Evolutionary conservation across 2,329 filamentous ascomycete species (phyloP), one percentile per base, ranked within the genome.

Genomic region (Colletotrichum incanum): DNA sequence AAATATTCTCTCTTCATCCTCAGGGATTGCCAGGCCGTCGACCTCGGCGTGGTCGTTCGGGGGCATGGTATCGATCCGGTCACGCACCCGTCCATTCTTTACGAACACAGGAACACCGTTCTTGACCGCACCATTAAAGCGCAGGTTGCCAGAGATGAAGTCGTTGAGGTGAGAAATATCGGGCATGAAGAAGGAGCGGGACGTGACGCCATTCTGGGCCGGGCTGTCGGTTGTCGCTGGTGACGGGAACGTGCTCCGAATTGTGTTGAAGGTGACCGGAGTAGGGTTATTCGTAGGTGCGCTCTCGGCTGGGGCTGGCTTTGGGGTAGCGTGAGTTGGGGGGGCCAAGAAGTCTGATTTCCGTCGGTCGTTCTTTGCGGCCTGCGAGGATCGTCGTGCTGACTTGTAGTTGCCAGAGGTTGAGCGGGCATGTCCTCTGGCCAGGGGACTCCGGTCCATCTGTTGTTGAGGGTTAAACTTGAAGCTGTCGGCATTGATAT

Each of bases 1-100:
- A 73, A 90, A 89, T 39, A 90, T 89, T 74, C 86, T 85, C 77
- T 89, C 85, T 75, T 90, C 88, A 54, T 89, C 88, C 67, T 86
- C 82, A 3, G 87, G 85, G 11, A 90, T 80, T 59, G 84, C 82
- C 26, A 90, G 77, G 9, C 82, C 85, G 66, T 88, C 86, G n/a
- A 90, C 82, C 37, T 86, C 82, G 49, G 82, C 86, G 71, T 90
- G 86, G 18, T 82, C 76, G 41, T 80, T 79, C 2, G 80, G 77
- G 9, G 82, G 81, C 61, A 77, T 80, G 73, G 41, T 79, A 31
- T 79, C 77, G 8, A 79, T 77, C 23, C 79, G 83, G 68, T 89
- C 86, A 64, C 87, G 84, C 20, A 88, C 85, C 69, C 81, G 86
- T 67, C 86, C 86, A 74, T 88, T 83, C 77, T 87, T 89, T 73